Evolutionary conservation across 75 land plant species (phyloP), one percentile per base, ranked within the genome.

Genomic region (Sequoiadendron giganteum): DNA sequence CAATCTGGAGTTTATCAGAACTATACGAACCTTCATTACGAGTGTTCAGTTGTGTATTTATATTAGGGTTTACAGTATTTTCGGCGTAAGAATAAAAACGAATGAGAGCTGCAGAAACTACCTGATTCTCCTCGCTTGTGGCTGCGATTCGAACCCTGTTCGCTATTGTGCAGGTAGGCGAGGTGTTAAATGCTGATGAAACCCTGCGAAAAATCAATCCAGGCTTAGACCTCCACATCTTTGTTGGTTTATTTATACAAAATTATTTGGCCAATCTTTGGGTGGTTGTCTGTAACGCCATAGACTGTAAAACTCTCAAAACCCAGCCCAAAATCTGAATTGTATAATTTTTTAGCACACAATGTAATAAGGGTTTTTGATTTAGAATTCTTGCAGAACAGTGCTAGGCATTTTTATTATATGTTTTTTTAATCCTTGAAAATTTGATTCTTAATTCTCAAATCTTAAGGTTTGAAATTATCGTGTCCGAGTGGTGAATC

Each of bases 201-300:
- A 80, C 43, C 21, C 11, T 80, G 48, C 83, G 48, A 21, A 80
- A 80, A 8, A 80, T 80, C 83, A 42, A 21, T 42, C 83, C 83
- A 38, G 47, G 48, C 83, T 43, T 80, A 19, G 48, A 80, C 40
- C 48, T 80, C 83, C 83, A 80, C 83, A 80, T 80, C 5, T 80
- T 61, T 30, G 52, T 10, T 0, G 52, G 52, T 7, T 10, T 49
- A 10, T 7, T 10, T 49, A 49, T 49, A 49, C 11, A 10, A 49
- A 49, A 49, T 49, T 49, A 49, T 8, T 49, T 49, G 52, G 52
- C 52, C 8, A 49, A 49, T 49, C 52, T 49, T 10, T 49, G 52
- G 8, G 52, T 0, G 0, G 8, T 49, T 10, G 52, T 49, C 9
- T 49, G 10, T 40, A 49, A 9, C 2, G 34, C 76, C 76, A 73